Percentiles rank a stretch among this genome's conserved stretches.
Conservation (phyloP, 2,329 filamentous ascomycete species). For the Hortaea sp. region DNA sequence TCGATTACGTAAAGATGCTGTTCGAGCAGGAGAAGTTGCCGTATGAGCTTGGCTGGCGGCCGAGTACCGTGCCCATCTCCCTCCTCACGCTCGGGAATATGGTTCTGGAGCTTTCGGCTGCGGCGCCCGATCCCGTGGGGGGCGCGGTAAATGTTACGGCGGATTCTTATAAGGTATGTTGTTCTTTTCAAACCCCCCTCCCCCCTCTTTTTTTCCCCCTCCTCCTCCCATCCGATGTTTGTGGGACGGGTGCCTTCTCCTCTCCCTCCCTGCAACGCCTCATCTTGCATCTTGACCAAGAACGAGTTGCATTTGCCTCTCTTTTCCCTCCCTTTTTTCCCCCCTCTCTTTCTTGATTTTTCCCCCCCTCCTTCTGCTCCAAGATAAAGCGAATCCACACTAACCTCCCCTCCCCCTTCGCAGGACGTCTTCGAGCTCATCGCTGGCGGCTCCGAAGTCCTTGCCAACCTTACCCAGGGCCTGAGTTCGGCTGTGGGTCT, state of each 20-base stretch:
- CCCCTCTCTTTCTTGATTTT: too few relatives aligned
- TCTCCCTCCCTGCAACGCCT: too few relatives aligned
- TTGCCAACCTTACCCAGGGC: conserved; percentile 18
- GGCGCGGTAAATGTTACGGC: conserved; percentile 13
- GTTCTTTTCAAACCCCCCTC: conserved; percentile 5
- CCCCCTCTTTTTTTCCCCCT: too few relatives aligned
- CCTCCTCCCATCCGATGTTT: too few relatives aligned
- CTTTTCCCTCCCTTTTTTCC: too few relatives aligned
- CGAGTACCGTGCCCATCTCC: conserved; percentile 16
- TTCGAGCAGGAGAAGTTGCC: conserved; percentile 30
- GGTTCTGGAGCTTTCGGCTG: conserved; percentile 15
- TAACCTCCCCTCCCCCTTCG: too few relatives aligned
- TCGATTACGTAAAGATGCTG: conserved; percentile 26
- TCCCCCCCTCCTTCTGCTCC: too few relatives aligned
- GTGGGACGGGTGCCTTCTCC: too few relatives aligned
- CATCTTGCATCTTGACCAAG: too few relatives aligned
- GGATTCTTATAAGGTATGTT: neutral
- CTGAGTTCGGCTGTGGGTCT: conserved; percentile 14
- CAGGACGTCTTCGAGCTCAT: conserved; percentile 13
- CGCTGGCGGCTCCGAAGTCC: conserved; percentile 16
- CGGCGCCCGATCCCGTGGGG: conserved; percentile 11
- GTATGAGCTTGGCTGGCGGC: conserved; percentile 27
- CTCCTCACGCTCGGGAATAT: conserved; percentile 15
- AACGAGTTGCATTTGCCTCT: too few relatives aligned
- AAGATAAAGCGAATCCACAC: too few relatives aligned